Base-by-base conservation (phyloP, 148 eudicot species). In the Polygonum aviculare region DNA sequence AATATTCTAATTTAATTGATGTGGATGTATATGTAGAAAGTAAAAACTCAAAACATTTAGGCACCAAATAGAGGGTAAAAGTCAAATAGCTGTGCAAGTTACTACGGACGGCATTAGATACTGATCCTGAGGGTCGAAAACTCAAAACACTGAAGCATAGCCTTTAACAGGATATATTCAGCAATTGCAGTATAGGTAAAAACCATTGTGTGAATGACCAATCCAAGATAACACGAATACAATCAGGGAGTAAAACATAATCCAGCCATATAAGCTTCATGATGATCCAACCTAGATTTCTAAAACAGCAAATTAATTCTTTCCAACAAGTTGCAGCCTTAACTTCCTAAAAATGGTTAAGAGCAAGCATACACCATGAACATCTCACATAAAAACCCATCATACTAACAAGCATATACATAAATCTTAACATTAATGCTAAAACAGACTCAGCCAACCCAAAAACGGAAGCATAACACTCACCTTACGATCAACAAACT, bases 401-500 rank as follows among this genome's bases (percentile, higher is more conserved):
- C 35, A 19, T n/a, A 57, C 35, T 21, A 57, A 21, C 63, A 33
- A 65, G 36, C 67, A 59, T 26, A 26, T 26, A 26, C 31, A 26
- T 21, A 57, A 15, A 62, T 11, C 40, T 11, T 62, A 31, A 11
- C 69, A 2, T 18, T n/a, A 31, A 62, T 62, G 6, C 39, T 31
- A 33, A 62, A 57, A 21, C 35, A 63, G 47, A 10, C 47, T 0
- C 47, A 44, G 69, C 39, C 12, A 67, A 67, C 10, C 15, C 54
- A 7, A 15, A 31, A 22, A 39, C 14, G 16, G 10, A 3, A 69
- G 18, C 16, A 48, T 22, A 52, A 22, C 15, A 50, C 85, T 70
- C 38, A 96, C 99, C 99, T 96, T 96, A 60, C 83, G 93, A 81
- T 96, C 99, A 0, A 93, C 86, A 41, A 96, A 91, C 80, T 91